Base-by-base conservation (phyloP, 306 rosid genomes). In the Dalbergia cochinchinensis region DNA sequence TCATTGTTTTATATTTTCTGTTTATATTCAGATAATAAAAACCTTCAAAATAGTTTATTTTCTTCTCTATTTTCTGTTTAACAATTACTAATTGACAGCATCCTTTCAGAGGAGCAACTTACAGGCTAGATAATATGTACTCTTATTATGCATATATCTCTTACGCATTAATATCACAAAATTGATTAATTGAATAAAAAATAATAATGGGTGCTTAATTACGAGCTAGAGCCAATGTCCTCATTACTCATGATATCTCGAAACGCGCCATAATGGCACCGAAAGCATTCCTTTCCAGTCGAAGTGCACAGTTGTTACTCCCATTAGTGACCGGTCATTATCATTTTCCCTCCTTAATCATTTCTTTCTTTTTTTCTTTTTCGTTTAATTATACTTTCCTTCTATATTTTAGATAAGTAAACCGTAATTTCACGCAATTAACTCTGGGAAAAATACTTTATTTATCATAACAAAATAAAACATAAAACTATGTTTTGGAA, bases 191-290 rank as follows among this genome's bases (percentile, higher is more conserved):
- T 26, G 10, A 3, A 44, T 26, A 44, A 44, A 0, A 10, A 44
- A n/a, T n/a, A 44, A 44, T 1, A 7, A 44, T 9, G 50, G 50
- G 6, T 44, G 3, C 50, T 44, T 7, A 37, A 37, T 37, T 37
- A 47, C 11, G 53, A 10, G 53, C 15, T 47, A 47, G 53, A 47
- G 11, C 53, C 53, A 1, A 47, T 11, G 0, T 47, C 53, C 53
- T 47, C 53, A 47, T 39, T 34, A 50, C 53, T 82, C 85, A 82
- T 82, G 31, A 45, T 80, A 41, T 73, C 67, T 41, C 41, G 20
- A 6, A 35, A 26, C 31, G 61, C 6, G n/a, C 65, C 66, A 80
- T 80, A 11, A 70, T 80, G 84, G 85, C 87, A 84, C 87, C 87
- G 87, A 84, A 84, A 84, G 87, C 84, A 80, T 51, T 11, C 14